Base-by-base conservation (phyloP, 1,284 basidiomycete genomes). In the Meripilus lineatus region DNA sequence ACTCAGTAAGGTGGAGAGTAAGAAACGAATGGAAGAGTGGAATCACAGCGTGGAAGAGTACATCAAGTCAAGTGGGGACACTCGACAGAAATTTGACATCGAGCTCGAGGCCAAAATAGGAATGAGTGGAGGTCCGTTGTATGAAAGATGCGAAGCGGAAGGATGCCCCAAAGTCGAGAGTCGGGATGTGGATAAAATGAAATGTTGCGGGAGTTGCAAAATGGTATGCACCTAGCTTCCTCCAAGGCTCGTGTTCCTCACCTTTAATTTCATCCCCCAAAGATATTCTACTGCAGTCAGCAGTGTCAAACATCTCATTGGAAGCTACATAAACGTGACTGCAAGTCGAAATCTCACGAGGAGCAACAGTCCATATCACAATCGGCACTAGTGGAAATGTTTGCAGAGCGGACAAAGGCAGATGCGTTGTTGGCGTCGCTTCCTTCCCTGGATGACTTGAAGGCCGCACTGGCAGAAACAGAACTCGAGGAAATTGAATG, bases 91-190 rank as follows among this genome's bases (percentile, higher is more conserved):
- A 15, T 20, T 30, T 15, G 38, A 48, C n/a, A 53, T 55, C 15
- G 53, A 49, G 40, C 15, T 42, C 8, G 34, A 24, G 4, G 42
- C 45, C 17, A 55, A 53, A 44, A 28, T 55, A 7, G 53, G 44
- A 6, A 7, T 38, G 8, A 42, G 48, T 32, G 44, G 44, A 18
- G 50, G 49, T 7, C 46, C 50, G 10, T 41, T 54, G 18, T 47
- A 44, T 36, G 46, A 47, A 21, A n/a, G 38, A 6, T 51, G 50
- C 43, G 50, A 52, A 34, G 45, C 45, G 3, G 15, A 32, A 1
- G 37, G 37, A n/a, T 50, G 49, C 26, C 6, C 7, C 4, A 15
- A 11, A n/a, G 37, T 41, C 2, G 49, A 50, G 30, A 25, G 30
- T n/a, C 32, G 36, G 5, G 46, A 44, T 18, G 36, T 35, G 8